Percentiles rank a stretch among this genome's conserved stretches.
Conservation (phyloP, 257 asterid genomes). For the Solanum etuberosum region DNA sequence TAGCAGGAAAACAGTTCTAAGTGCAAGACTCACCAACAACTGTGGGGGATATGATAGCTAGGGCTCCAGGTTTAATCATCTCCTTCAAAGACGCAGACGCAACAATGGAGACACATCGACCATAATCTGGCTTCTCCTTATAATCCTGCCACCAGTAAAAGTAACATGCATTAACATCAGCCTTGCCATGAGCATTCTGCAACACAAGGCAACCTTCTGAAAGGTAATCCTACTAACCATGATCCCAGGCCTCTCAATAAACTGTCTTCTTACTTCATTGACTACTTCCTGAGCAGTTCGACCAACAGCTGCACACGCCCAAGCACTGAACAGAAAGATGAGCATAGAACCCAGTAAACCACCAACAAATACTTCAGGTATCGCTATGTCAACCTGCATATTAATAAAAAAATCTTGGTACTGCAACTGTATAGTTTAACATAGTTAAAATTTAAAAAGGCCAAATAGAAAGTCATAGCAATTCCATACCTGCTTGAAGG, state of each 20-base stretch:
- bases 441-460: not conserved
- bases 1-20: not conserved
- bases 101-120: conserved; percentile 95
- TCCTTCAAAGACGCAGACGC: conserved; percentile 97
- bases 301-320: conserved; percentile 99
- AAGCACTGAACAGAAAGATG: conserved; percentile 88
- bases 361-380: conserved; percentile 97
- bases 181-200: not conserved
- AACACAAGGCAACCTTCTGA: not conserved
- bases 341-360: conserved; percentile 97
- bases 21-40: conserved; percentile 48
- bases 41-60: conserved; percentile 91
- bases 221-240: conserved; percentile 51
- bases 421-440: not conserved
- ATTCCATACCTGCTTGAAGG: conserved; percentile 59
- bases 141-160: conserved; percentile 51
- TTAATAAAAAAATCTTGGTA: not conserved
- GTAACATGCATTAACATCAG: not conserved
- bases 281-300: conserved; percentile 99
- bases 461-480: not conserved
- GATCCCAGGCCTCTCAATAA: conserved; percentile 98
- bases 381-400: conserved; percentile 89
- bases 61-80: conserved; percentile 98
- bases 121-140: conserved; percentile 95
- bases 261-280: conserved; percentile 95